Evolutionary conservation across 164 flowering plant species (phyloP).

Genomic region (Dillenia turbinata): DNA sequence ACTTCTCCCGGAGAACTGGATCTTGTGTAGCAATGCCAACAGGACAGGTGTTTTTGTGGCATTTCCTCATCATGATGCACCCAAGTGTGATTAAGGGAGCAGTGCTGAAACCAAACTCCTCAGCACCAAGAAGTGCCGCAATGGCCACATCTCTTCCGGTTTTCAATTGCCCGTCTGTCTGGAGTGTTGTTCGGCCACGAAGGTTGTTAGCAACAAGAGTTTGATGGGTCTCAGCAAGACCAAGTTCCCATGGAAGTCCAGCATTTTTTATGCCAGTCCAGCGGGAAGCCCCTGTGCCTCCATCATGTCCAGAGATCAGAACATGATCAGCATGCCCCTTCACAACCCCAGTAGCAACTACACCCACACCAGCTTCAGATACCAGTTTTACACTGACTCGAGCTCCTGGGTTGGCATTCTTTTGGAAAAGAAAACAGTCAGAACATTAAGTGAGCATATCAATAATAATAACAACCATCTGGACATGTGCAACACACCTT

Average conservation of each 20-base stretch:
- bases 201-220: conserved; percentile 97
- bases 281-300: conserved; percentile 99
- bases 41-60: conserved; percentile 99
- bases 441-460: not conserved
- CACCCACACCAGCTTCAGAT: conserved; percentile 99
- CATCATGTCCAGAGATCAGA: conserved; percentile 96
- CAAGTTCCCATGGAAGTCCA: conserved; percentile 99
- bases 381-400: conserved; percentile 95
- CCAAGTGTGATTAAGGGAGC: conserved; percentile 98
- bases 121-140: conserved; percentile 98
- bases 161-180: conserved; percentile 97
- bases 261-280: conserved; percentile 99
- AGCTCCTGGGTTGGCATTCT: conserved; percentile 94
- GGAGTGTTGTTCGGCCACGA: conserved; percentile 88
- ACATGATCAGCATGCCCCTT: conserved; percentile 99
- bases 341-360: conserved; percentile 97
- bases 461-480: not conserved
- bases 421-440: conserved; percentile 5
- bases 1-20: conserved; percentile 93
- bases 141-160: conserved; percentile 98
- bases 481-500: conserved; percentile 49
- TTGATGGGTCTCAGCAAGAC: conserved; percentile 98
- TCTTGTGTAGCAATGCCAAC: conserved; percentile 99
- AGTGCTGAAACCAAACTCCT: conserved; percentile 99
- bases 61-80: conserved; percentile 99